phyloP scores from a whole-genome alignment of 106 monocot genomes.

The Dactylorhiza incarnata region DNA sequence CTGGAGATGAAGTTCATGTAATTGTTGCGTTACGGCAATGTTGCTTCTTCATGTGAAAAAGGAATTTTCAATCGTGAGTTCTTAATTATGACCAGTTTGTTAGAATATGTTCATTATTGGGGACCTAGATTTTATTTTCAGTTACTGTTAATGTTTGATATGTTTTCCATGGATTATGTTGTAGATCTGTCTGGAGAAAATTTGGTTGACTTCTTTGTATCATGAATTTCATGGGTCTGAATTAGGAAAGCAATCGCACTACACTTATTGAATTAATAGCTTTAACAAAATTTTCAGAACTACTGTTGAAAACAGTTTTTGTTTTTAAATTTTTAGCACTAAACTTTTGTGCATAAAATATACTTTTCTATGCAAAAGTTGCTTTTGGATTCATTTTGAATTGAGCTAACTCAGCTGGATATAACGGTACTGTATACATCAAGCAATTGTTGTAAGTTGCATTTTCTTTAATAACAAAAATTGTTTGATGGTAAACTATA shows the following conservation, averaged over 20 bases:
- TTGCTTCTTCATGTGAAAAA: neutral
- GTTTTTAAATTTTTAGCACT: neutral
- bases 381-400: neutral
- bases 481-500: neutral
- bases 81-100: neutral
- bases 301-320: neutral
- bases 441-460: no score
- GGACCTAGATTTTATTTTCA: neutral
- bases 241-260: neutral
- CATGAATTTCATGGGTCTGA: neutral
- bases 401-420: no score
- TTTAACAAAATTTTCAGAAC: neutral
- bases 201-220: neutral
- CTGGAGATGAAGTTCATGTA: neutral
- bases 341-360: neutral
- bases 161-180: neutral
- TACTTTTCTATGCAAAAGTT: neutral
- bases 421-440: no score
- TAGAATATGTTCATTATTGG: neutral
- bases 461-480: neutral
- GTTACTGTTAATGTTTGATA: neutral
- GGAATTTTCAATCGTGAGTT: neutral
- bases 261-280: neutral
- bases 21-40: neutral
- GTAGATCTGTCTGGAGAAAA: neutral